Evolutionary conservation across 2,329 filamentous ascomycete genomes (phyloP).

Genomic region (Exserohilum rostratum): DNA sequence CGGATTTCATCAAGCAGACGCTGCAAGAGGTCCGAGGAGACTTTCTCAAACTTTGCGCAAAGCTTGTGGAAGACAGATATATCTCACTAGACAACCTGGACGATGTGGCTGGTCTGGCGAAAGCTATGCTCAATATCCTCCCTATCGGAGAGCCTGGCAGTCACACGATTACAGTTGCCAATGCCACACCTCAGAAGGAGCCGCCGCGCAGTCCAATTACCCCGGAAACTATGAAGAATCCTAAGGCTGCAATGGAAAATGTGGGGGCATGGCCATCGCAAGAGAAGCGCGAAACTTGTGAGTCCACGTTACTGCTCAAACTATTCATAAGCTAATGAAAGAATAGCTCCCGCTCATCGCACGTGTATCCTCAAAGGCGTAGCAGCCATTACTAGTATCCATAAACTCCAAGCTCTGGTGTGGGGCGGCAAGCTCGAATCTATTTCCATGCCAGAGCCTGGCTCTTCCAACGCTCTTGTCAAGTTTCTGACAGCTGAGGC

Average conservation of each 20-base stretch:
- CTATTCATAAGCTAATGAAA: slow-evolving; percentile 13
- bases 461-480: slow-evolving; percentile 33
- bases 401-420: slow-evolving; percentile 43
- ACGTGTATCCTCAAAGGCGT: slow-evolving; percentile 38
- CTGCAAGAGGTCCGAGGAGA: slow-evolving; percentile 26
- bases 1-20: slow-evolving; percentile 18
- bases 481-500: slow-evolving; percentile 43
- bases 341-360: slow-evolving; percentile 28
- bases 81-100: slow-evolving; percentile 29
- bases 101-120: slow-evolving; percentile 31
- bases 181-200: not conserved
- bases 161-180: not conserved
- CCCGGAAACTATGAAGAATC: not conserved
- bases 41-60: slow-evolving; percentile 30
- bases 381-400: slow-evolving; percentile 26
- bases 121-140: slow-evolving; percentile 24
- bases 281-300: slow-evolving; percentile 40
- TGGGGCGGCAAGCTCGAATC: slow-evolving; percentile 48
- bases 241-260: slow-evolving; percentile 14
- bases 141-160: slow-evolving; percentile 17
- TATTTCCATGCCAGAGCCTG: slow-evolving; percentile 32
- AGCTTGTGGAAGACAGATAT: slow-evolving; percentile 25
- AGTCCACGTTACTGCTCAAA: not conserved
- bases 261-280: slow-evolving; percentile 35
- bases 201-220: not conserved